Conservation (phyloP, 768 basidiomycete genomes). For the Leucosporidium scottii region DNA sequence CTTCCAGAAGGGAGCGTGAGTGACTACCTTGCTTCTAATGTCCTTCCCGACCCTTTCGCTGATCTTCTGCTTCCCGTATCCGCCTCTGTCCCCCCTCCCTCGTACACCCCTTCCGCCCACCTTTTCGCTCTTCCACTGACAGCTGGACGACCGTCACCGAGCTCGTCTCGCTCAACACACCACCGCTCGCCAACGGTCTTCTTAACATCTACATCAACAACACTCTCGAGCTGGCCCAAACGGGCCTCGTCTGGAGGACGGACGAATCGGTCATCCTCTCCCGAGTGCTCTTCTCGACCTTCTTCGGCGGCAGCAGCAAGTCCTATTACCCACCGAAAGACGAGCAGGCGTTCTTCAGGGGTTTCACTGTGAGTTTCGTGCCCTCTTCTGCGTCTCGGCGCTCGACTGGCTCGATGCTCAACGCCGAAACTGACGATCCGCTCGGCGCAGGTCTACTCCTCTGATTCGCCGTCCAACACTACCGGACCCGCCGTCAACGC, state of each 20-base stretch:
- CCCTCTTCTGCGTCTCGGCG: too few relatives aligned
- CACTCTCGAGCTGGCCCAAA: constrained; percentile 15
- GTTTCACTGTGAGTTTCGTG: too few relatives aligned
- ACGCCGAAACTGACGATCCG: too few relatives aligned
- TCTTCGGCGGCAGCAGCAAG: constrained; percentile 22
- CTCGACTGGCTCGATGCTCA: too few relatives aligned
- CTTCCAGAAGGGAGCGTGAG: constrained; percentile 37
- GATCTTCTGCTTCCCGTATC: too few relatives aligned
- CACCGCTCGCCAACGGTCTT: constrained; percentile 20
- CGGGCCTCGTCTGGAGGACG: constrained; percentile 11
- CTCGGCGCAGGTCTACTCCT: too few relatives aligned
- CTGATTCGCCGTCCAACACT: too few relatives aligned
- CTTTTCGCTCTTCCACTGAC: not conserved
- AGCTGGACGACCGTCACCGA: constrained; percentile 30
- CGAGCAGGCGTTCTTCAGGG: too few relatives aligned
- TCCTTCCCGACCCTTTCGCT: too few relatives aligned
- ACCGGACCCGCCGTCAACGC: too few relatives aligned
- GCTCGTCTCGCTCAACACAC: constrained; percentile 26
- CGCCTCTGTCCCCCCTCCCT: too few relatives aligned
- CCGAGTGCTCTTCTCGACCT: constrained; percentile 26
- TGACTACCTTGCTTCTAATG: not conserved
- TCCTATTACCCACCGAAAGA: not conserved
- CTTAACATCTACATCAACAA: constrained; percentile 21
- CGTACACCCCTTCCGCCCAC: too few relatives aligned
- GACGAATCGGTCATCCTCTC: constrained; percentile 7